phyloP scores from a whole-genome alignment of 805 yeast species.

The Pichia nakasei region DNA sequence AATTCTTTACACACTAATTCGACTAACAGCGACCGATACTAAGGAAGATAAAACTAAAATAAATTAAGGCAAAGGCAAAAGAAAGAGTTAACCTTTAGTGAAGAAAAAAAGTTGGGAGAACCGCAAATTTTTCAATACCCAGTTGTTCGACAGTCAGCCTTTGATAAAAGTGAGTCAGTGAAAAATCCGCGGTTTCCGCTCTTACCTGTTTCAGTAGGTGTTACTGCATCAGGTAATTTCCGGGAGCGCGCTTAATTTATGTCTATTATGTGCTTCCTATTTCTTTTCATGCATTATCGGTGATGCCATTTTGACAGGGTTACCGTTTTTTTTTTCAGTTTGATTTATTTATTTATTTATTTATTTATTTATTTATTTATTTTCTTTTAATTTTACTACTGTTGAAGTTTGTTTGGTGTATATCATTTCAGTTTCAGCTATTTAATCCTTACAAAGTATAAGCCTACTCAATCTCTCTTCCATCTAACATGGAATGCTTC shows the following conservation, averaged over 20 bases:
- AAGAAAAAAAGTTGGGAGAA: not conserved
- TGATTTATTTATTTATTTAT: not conserved
- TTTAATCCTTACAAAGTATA: too few species aligned
- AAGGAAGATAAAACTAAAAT: not conserved
- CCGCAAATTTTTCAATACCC: too few species aligned
- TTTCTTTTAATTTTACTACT: too few species aligned
- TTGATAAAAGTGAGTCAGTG: not conserved
- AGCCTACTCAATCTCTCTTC: conserved; percentile 38
- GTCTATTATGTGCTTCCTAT: too few species aligned
- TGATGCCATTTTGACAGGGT: not conserved
- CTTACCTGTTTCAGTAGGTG: conserved; percentile 16
- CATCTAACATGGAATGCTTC: conserved; percentile 43
- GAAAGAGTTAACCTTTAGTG: not conserved
- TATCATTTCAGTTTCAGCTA: too few species aligned
- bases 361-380: too few species aligned
- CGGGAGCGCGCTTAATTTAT: conserved; percentile 10
- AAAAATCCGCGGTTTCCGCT: conserved; percentile 26
- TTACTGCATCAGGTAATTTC: conserved; percentile 10
- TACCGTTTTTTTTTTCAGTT: not conserved
- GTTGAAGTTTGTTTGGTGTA: not conserved
- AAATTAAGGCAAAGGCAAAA: too few species aligned
- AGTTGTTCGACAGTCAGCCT: too few species aligned
- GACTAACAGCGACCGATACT: not conserved
- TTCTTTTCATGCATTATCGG: not conserved
- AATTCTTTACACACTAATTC: not conserved